phyloP scores from a whole-genome alignment of 2,329 filamentous ascomycete species.

The Verticillium nubilum region DNA sequence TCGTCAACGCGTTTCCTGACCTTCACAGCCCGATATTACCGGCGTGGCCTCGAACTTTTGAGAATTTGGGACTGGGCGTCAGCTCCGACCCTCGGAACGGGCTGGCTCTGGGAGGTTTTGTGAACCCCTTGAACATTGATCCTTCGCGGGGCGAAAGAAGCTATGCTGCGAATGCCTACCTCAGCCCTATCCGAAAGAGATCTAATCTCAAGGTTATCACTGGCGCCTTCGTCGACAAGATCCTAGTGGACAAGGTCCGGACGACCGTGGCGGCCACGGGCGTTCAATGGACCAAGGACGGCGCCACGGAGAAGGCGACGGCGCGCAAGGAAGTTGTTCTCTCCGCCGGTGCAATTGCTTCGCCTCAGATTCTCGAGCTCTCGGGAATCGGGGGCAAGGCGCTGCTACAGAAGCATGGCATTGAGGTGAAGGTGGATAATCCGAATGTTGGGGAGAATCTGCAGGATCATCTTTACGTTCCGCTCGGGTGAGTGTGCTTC shows the following conservation, averaged over 20 bases:
- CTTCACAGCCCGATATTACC: constrained; percentile 1
- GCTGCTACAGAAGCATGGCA: constrained; percentile 23
- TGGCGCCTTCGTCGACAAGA: constrained; percentile 12
- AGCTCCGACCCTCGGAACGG: constrained; percentile 14
- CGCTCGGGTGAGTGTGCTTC: constrained; percentile 4
- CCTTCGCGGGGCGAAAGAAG: constrained; percentile 15
- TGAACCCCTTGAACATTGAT: constrained; percentile 15
- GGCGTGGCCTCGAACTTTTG: constrained; percentile 5
- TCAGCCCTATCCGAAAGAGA: constrained; percentile 9
- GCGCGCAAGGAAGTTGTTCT: constrained; percentile 48
- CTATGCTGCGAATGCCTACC: constrained; percentile 17
- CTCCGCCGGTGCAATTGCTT: constrained; percentile 51
- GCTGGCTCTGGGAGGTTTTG: constrained; percentile 8
- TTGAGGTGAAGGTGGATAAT: constrained; percentile 24
- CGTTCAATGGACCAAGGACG: constrained; percentile 7
- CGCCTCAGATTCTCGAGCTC: constrained; percentile 54
- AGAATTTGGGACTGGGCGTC: constrained; percentile 10
- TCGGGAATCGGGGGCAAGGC: constrained; percentile 49
- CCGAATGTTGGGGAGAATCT: constrained; percentile 32
- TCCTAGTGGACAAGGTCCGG: constrained; percentile 11
- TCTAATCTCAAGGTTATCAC: constrained; percentile 19
- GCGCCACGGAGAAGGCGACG: constrained; percentile 6
- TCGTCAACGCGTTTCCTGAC: constrained; percentile 3
- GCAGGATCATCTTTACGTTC: constrained; percentile 27
- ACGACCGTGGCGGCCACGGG: constrained; percentile 10